A percentile compares a stretch with the other conserved stretches of the same genome.
Evolutionary conservation across 495 filamentous ascomycete species (phyloP).

Genomic region (Tetracladium marchalianum): DNA sequence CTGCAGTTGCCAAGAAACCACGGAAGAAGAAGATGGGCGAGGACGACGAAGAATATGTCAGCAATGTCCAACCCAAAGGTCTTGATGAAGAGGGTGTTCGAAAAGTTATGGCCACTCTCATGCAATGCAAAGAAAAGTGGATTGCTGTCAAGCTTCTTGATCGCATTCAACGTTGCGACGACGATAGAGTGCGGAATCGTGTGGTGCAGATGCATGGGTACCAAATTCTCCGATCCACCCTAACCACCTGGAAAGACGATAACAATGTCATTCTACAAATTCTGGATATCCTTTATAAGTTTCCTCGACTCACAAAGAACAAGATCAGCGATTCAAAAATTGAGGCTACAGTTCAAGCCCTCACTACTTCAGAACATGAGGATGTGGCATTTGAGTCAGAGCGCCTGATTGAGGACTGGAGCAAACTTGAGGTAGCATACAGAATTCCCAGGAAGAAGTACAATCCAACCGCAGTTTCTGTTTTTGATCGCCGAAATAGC

Average conservation of each 20-base stretch:
- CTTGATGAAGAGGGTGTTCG: constrained; percentile 84
- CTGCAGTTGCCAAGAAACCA: constrained; percentile 73
- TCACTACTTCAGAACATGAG: constrained; percentile 61
- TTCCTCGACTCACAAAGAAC: constrained; percentile 88
- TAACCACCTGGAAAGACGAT: constrained; percentile 79
- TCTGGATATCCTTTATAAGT: constrained; percentile 77
- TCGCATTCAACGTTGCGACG: constrained; percentile 82
- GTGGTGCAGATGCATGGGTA: constrained; percentile 97
- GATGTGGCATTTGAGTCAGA: constrained; percentile 62
- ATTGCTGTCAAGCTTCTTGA: constrained; percentile 90
- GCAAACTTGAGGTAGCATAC: constrained; percentile 83
- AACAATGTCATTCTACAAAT: constrained; percentile 81
- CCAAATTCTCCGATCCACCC: constrained; percentile 77
- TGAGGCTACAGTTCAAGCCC: constrained; percentile 65
- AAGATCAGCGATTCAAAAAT: constrained; percentile 97
- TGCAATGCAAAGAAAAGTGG: constrained; percentile 99
- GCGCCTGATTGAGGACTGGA: constrained; percentile 72
- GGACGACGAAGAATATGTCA: constrained; percentile 94
- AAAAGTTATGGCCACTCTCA: constrained; percentile 96
- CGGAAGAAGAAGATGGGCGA: constrained; percentile 91
- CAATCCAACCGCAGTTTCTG: constrained; percentile 26
- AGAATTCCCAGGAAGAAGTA: constrained; percentile 76
- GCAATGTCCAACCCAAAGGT: constrained; percentile 72
- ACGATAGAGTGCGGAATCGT: constrained; percentile 77
- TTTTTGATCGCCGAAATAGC: constrained; percentile 57